Evolutionary conservation across 306 rosid genomes (phyloP).

Genomic region (Cicer arietinum): DNA sequence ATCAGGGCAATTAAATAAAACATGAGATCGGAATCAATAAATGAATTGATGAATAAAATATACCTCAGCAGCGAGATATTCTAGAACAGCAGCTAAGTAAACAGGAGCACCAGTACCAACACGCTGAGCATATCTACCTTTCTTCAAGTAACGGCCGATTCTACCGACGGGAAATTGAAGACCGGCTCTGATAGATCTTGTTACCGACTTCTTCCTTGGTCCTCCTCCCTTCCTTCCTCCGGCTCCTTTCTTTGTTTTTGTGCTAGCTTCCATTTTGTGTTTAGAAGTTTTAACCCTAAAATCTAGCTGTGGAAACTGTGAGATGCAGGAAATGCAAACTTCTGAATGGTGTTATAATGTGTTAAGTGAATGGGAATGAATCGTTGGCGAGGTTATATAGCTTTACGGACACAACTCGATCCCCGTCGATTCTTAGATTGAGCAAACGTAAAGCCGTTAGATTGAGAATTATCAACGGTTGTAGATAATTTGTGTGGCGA

Average conservation of each 20-base stretch:
- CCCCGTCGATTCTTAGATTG: neutral
- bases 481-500: neutral
- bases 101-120: slow-evolving; percentile 70
- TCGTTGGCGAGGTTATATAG: neutral
- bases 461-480: slow-evolving; percentile 55
- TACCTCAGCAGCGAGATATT: slow-evolving; percentile 78
- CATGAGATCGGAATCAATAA: neutral
- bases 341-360: neutral
- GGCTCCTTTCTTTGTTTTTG: slow-evolving; percentile 57
- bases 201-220: slow-evolving; percentile 61
- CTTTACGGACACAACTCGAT: neutral
- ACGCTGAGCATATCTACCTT: slow-evolving; percentile 70
- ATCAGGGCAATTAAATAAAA: too few species aligned
- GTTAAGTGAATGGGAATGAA: neutral
- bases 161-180: slow-evolving; percentile 83
- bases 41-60: neutral
- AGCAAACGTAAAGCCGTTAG: slow-evolving; percentile 41
- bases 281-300: neutral
- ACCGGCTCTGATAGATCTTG: slow-evolving; percentile 69
- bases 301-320: neutral
- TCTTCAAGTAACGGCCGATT: slow-evolving; percentile 64
- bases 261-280: slow-evolving; percentile 53
- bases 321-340: neutral
- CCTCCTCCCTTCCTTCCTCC: slow-evolving; percentile 65
- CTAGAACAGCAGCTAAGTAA: slow-evolving; percentile 73